Evolutionary conservation across 495 filamentous ascomycete genomes (phyloP), one percentile per base, ranked within the genome.

Genomic region (Mytilinidion resinicola): DNA sequence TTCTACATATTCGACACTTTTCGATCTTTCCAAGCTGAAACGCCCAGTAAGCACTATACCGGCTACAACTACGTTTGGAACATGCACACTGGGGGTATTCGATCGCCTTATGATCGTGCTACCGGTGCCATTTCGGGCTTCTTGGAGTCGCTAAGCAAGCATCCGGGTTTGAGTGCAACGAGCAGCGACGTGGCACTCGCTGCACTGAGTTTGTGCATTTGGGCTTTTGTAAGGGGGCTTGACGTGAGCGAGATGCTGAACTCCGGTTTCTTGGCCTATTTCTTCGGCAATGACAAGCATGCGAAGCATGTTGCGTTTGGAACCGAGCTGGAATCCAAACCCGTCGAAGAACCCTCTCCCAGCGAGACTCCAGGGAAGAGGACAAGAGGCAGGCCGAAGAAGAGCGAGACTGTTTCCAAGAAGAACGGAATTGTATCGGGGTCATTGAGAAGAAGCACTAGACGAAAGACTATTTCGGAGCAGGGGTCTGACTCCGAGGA

Each of bases 121-220:
- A 34, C 14, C 10, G 34, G 10, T 20, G 35, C 35, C 4, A 30
- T 52, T 25, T 9, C 9, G 11, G 34, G 49, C n/a, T 21, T 48
- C 3, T 60, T 77, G 9, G 75, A 74, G 10, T 66, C 74, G 0
- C 62, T 73, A 21, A 67, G 63, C 14, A 72, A 74, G 34, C 78
- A 84, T 59, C 81, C 81, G 0, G 75, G 67, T 0, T 74, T 82
- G 15, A 67, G 71, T 42, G 73, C 70, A 9, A 74, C 74, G 5
- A 77, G 76, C 0, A 73, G 73, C 59, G 81, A 82, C 63, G 78
- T 79, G 0, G 59, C 82, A 1, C 67, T 82, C n/a, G 77, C 69
- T 42, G 67, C 70, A 6, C 51, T 81, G 3, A 80, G 78, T 61
- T 67, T 84, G 1, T 75, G 78, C 4, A 47, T 77, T 0, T 84